Evolutionary conservation across 2,329 filamentous ascomycete species (phyloP).

Genomic region (Sporothrix curviconia): DNA sequence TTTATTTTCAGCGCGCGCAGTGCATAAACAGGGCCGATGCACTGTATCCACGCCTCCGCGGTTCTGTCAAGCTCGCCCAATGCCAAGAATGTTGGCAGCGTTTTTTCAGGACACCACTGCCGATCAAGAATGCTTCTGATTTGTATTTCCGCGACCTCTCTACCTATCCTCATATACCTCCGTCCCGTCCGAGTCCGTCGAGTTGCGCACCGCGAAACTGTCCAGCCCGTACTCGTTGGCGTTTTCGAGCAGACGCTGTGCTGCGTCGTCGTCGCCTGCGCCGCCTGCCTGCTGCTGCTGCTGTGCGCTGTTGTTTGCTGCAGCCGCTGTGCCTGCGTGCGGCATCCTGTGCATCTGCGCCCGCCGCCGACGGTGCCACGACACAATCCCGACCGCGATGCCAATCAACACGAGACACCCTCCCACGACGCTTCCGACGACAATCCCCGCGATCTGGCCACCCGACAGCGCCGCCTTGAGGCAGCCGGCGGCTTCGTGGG

Average conservation of each 20-base stretch:
- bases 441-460: background rate
- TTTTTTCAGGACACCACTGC: too few species aligned
- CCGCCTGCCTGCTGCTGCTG: background rate
- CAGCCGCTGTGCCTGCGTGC: too few species aligned
- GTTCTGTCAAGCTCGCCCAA: too few species aligned
- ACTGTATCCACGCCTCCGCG: too few species aligned
- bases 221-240: background rate
- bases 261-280: background rate
- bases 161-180: background rate
- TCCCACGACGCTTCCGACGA: background rate
- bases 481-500: background rate
- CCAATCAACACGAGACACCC: background rate
- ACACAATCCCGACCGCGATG: background rate
- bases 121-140: too few species aligned
- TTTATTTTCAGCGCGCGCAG: too few species aligned
- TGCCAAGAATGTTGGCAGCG: too few species aligned
- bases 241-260: background rate
- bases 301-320: too few species aligned
- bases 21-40: too few species aligned
- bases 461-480: background rate
- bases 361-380: background rate
- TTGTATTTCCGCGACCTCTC: too few species aligned
- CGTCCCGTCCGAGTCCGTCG: background rate
- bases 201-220: background rate
- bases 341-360: background rate